phyloP scores from a whole-genome alignment of 768 basidiomycete species.

The Hypholoma fasciculare region DNA sequence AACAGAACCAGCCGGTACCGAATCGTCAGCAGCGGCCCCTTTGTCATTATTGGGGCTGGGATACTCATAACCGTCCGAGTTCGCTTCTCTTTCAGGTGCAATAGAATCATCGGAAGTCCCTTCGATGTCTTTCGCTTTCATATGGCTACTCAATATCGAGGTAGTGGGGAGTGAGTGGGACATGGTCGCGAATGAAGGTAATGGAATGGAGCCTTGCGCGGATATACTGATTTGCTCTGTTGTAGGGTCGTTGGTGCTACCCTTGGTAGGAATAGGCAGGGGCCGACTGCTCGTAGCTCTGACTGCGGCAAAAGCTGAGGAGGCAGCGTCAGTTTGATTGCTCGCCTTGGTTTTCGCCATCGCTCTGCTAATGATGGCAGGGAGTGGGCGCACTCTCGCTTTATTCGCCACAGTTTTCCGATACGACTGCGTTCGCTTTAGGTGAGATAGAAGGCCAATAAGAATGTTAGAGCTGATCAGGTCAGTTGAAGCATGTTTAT shows the following conservation, averaged over 20 bases:
- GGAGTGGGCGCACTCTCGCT: slow-evolving; percentile 14
- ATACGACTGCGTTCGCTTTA: slow-evolving; percentile 42
- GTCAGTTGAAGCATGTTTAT: slow-evolving; percentile 19
- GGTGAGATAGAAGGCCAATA: slow-evolving; percentile 74
- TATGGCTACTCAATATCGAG: slow-evolving; percentile 17
- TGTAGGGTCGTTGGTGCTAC: neutral
- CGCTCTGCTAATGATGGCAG: slow-evolving; percentile 14
- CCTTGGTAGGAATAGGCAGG: slow-evolving; percentile 17
- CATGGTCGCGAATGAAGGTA: slow-evolving; percentile 42
- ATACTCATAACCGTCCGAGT: slow-evolving; percentile 25
- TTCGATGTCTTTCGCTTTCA: slow-evolving; percentile 5
- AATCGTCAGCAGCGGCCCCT: slow-evolving; percentile 11
- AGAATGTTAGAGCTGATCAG: slow-evolving; percentile 81
- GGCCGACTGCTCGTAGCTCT: slow-evolving; percentile 18
- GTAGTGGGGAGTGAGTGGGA: slow-evolving; percentile 26
- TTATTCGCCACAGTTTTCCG: slow-evolving; percentile 8
- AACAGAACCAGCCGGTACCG: neutral
- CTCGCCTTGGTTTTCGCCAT: slow-evolving; percentile 6
- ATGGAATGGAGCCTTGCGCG: slow-evolving; percentile 26
- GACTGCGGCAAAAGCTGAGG: slow-evolving; percentile 22
- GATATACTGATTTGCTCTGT: slow-evolving; percentile 7
- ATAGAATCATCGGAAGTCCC: neutral
- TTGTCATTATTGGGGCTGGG: slow-evolving; percentile 10
- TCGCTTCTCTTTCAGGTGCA: slow-evolving; percentile 13
- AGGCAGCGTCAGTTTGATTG: slow-evolving; percentile 8